Percentiles rank a stretch among this genome's conserved stretches.
Conservation (phyloP, 352 stramenopile species). For the Globisporangium ultimum region DNA sequence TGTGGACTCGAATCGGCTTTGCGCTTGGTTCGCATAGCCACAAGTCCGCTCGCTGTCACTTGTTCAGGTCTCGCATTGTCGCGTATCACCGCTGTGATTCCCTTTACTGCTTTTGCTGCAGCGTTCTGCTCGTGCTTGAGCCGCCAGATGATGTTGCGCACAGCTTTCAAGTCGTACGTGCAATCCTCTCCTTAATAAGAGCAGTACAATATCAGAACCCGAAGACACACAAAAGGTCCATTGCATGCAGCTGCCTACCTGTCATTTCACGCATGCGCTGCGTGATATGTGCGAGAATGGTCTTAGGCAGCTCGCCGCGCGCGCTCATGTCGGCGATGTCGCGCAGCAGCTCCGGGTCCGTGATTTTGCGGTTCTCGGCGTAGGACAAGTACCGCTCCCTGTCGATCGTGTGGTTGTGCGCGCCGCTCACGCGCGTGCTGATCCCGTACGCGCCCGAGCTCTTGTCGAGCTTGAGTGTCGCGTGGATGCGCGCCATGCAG, state of each 20-base stretch:
- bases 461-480: conserved; percentile 4
- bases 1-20: too few relatives aligned
- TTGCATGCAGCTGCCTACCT: not conserved
- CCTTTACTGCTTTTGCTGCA: too few relatives aligned
- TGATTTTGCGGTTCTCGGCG: conserved; percentile 7
- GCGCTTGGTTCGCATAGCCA: too few relatives aligned
- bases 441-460: not conserved
- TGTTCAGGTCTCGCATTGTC: too few relatives aligned
- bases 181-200: conserved; percentile 4
- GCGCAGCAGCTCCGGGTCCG: conserved; percentile 1
- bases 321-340: conserved; percentile 7
- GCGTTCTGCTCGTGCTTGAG: conserved; percentile 6
- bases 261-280: conserved; percentile 5
- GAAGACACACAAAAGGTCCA: not conserved
- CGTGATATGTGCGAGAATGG: conserved; percentile 3
- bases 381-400: conserved; percentile 8
- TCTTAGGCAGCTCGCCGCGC: conserved; percentile 7
- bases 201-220: not conserved
- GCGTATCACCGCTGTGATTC: too few relatives aligned
- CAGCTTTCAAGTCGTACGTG: conserved; percentile 11
- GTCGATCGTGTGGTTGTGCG: conserved; percentile 8
- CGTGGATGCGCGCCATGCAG: conserved; percentile 4
- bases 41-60: too few relatives aligned
- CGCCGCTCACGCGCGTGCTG: not conserved
- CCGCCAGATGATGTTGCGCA: conserved; percentile 9